Percentiles rank a stretch among this genome's conserved stretches.
Conservation (phyloP, 805 yeast species). For the Lipomyces sp. region DNA sequence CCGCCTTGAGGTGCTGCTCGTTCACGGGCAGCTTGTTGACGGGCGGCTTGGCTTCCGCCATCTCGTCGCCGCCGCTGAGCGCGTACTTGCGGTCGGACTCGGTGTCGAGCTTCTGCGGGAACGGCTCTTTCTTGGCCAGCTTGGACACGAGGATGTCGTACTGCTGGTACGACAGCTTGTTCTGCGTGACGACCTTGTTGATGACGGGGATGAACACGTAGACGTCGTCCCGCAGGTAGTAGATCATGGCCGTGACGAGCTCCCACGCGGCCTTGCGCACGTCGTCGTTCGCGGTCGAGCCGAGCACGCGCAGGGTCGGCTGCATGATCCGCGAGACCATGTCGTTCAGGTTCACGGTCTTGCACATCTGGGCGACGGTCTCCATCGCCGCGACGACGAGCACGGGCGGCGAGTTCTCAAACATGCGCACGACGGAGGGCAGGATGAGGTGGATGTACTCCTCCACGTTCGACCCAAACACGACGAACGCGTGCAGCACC, state of each 20-base stretch:
- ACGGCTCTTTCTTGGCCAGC: slow-evolving; percentile 75
- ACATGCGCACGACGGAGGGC: slow-evolving; percentile 79
- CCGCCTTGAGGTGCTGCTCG: slow-evolving; percentile 61
- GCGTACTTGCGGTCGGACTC: slow-evolving; percentile 55
- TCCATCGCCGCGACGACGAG: slow-evolving; percentile 73
- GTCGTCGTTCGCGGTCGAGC: slow-evolving; percentile 50
- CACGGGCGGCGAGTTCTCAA: slow-evolving; percentile 56
- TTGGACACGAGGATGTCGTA: slow-evolving; percentile 81
- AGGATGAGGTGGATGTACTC: slow-evolving; percentile 82
- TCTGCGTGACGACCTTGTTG: slow-evolving; percentile 54
- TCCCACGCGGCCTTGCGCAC: slow-evolving; percentile 65
- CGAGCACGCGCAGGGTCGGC: slow-evolving; percentile 70
- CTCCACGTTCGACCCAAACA: slow-evolving; percentile 82
- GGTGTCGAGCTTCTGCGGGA: slow-evolving; percentile 71
- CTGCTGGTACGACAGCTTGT: slow-evolving; percentile 63
- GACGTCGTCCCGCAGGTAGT: slow-evolving; percentile 81
- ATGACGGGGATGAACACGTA: slow-evolving; percentile 82
- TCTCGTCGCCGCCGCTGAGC: slow-evolving; percentile 44
- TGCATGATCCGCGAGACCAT: slow-evolving; percentile 90
- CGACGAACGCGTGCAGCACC: slow-evolving; percentile 77
- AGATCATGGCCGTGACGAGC: slow-evolving; percentile 66
- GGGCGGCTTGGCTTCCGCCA: slow-evolving; percentile 62
- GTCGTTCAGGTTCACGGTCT: slow-evolving; percentile 68
- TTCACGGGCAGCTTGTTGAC: slow-evolving; percentile 71
- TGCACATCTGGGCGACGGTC: slow-evolving; percentile 77